Conservation (phyloP, 768 basidiomycete genomes). For the Rossbeevera mucosa region DNA sequence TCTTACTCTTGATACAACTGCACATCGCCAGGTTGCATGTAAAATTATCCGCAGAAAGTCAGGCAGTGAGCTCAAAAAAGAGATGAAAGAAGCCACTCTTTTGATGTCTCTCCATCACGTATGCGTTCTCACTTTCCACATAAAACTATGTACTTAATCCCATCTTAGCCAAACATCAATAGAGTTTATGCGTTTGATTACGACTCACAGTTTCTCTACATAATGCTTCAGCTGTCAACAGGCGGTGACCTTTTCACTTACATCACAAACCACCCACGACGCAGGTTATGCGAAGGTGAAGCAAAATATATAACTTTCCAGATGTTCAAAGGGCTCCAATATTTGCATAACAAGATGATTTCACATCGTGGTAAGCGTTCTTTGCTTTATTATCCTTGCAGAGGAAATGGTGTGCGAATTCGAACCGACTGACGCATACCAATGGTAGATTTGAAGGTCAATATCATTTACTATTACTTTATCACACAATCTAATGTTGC, state of each 20-base stretch:
- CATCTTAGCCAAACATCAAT: conserved; percentile 72
- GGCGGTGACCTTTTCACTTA: conserved; percentile 88
- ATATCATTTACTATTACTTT: neutral
- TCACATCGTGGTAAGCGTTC: conserved; percentile 66
- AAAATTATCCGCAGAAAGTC: conserved; percentile 72
- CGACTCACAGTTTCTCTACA: conserved; percentile 63
- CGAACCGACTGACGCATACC: neutral
- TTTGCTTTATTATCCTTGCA: neutral
- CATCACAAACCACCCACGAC: conserved; percentile 57
- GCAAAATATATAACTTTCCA: conserved; percentile 84
- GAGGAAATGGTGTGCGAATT: neutral
- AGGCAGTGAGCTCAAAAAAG: conserved; percentile 35
- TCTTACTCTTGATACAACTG: conserved; percentile 62
- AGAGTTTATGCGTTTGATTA: conserved; percentile 67
- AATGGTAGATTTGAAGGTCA: conserved; percentile 61
- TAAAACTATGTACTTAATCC: neutral
- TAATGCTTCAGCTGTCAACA: conserved; percentile 81
- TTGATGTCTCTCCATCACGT: conserved; percentile 71
- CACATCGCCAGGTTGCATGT: conserved; percentile 73
- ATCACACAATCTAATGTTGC: neutral
- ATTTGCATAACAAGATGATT: conserved; percentile 66
- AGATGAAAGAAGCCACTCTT: conserved; percentile 78
- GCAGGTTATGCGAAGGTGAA: conserved; percentile 69
- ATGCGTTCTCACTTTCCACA: conserved; percentile 16
- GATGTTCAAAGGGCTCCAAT: conserved; percentile 62